These are phyloP conservation scores for Drechmeria coniospora DNA, from an alignment of 2,329 filamentous ascomycete species.

Conservation along the genomic window DNA sequence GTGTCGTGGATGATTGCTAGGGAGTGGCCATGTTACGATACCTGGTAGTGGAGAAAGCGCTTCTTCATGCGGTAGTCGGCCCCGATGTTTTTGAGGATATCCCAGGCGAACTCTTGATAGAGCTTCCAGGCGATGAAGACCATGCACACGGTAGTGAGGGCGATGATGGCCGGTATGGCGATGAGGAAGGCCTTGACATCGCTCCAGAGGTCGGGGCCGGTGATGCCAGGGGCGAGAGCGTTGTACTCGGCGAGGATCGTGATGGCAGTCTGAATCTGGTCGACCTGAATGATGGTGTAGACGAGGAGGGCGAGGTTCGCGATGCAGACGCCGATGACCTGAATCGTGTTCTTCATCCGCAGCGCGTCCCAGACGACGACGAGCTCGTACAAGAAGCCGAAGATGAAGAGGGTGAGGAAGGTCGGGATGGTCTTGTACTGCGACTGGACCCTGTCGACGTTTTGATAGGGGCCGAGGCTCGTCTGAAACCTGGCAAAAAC, in stretches of 20 bases:
- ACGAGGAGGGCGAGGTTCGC: constrained; percentile 86
- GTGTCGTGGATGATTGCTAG: background rate
- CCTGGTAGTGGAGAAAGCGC: constrained; percentile 91
- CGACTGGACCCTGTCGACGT: constrained; percentile 26
- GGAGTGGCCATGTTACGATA: constrained; percentile 19
- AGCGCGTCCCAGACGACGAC: constrained; percentile 86
- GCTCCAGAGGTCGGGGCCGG: constrained; percentile 41
- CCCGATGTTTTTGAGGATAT: constrained; percentile 97
- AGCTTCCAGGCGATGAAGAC: constrained; percentile 79
- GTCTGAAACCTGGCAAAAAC: constrained; percentile 77
- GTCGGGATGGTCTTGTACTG: constrained; percentile 70
- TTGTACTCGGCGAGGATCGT: constrained; percentile 27
- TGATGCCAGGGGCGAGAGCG: constrained; percentile 25
- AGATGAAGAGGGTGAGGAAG: constrained; percentile 91
- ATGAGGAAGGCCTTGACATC: constrained; percentile 63
- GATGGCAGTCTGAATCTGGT: constrained; percentile 72
- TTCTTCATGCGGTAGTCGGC: constrained; percentile 95
- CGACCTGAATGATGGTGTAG: constrained; percentile 84
- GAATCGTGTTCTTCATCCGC: constrained; percentile 92
- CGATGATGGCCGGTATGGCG: constrained; percentile 74
- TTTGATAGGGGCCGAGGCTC: constrained; percentile 29
- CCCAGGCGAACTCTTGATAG: constrained; percentile 98
- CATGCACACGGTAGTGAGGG: constrained; percentile 57
- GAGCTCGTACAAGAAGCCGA: constrained; percentile 87
- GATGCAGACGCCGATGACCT: constrained; percentile 85